Base-by-base conservation (phyloP, 73 alveolate species). In the Paramecium sexaurelia region DNA sequence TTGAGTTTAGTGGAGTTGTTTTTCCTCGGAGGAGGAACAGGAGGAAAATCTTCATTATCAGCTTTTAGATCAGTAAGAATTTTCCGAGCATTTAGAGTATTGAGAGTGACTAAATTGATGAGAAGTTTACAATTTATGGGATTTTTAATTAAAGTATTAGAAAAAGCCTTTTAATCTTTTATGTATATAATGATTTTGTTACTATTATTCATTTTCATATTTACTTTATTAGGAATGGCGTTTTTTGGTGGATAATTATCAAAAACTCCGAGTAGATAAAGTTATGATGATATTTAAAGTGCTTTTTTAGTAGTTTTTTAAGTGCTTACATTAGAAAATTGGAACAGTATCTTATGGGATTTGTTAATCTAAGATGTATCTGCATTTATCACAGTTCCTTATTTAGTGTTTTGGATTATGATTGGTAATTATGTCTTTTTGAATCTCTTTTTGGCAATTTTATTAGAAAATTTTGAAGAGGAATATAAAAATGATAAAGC, bases 361-460 rank as follows among this genome's bases (percentile, higher is more conserved):
- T 84, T 95, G 56, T 55, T 71, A 40, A 39, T 91, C 15, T 41
- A 87, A 20, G 87, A 78, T 36, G 94, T 82, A 9, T 40, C 43
- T 39, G 87, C 86, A 55, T 87, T 68, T 37, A 84, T 95, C 29
- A 91, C 97, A 15, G 95, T 95, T 22, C 92, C 96, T 43, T 97
- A 96, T 75, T 93, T 95, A 43, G 90, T 98, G 20, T 96, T 96
- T 35, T 97, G 99, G 99, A 96, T 98, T 47, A 85, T 98, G 89
- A 93, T 97, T 40, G 99, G 99, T 22, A 98, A 98, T 87, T 98
- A 92, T 88, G 96, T 98, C 1, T 93, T 98, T 22, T 95, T 98
- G 84, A 98, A 98, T 94, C 93, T 98, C 75, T 97, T 98, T 92
- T 86, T 97, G 86, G 98, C 99, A 55, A 96, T 97, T 41, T 84